Evolutionary conservation across 495 filamentous ascomycete species (phyloP), one percentile per base, ranked within the genome.

Genomic region (Bryoglossum gracile): DNA sequence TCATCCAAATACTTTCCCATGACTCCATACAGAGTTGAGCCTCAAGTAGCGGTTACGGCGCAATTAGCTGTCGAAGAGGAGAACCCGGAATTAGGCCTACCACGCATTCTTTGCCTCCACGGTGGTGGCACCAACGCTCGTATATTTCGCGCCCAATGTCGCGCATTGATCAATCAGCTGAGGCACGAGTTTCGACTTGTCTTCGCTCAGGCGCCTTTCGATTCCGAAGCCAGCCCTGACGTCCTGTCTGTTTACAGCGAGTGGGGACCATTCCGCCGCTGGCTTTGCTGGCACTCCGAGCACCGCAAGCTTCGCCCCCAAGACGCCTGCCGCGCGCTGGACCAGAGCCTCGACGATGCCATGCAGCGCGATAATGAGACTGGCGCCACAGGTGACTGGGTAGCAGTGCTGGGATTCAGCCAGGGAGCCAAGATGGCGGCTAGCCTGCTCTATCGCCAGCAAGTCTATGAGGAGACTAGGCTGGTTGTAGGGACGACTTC

Each of bases 401-500:
- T 40, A 10, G 37, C 14, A n/a, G 14, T 40, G 37, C 18, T 40
- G 9, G 37, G 37, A n/a, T 40, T 40, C 37, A 40, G 37, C 17
- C 37, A 40, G 21, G 37, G 37, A 10, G 37, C 37, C 37, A 40
- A 40, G 17, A 4, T 40, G 8, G 17, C 14, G 17, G 37, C 37
- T 5, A 40, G 37, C 18, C 37, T 40, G 18, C 37, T 40, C 14
- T 22, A 18, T 17, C 14, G 14, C 11, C n/a, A 40, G 22, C 37
- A 40, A 22, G 6, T 40, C n/a, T n/a, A n/a, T n/a, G n/a, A n/a
- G n/a, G n/a, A n/a, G n/a, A n/a, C n/a, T n/a, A n/a, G n/a, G n/a
- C n/a, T n/a, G n/a, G n/a, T n/a, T n/a, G n/a, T n/a, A n/a, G n/a
- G n/a, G n/a, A n/a, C n/a, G n/a, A n/a, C n/a, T n/a, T n/a, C n/a